Evolutionary conservation across 2,329 filamentous ascomycete species (phyloP).

Genomic region (Graphilbum fragrans): DNA sequence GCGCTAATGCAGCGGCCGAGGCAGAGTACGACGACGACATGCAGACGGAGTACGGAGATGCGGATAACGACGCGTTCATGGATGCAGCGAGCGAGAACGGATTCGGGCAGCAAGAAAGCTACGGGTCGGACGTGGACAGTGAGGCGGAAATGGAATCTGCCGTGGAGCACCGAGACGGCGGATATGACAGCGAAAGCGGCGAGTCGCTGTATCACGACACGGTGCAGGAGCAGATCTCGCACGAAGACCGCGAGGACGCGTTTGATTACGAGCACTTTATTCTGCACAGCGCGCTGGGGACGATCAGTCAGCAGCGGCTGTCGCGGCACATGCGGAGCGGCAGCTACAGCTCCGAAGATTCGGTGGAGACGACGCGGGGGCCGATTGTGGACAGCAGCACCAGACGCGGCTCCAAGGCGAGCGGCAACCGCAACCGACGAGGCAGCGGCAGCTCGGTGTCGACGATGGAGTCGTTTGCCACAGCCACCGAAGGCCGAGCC

Average conservation of each 20-base stretch:
- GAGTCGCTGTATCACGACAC: slow-evolving; percentile 53
- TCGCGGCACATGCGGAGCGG: slow-evolving; percentile 31
- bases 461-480: slow-evolving; percentile 38
- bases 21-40: slow-evolving; percentile 25
- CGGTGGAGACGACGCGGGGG: slow-evolving; percentile 49
- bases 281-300: slow-evolving; percentile 82
- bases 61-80: slow-evolving; percentile 18
- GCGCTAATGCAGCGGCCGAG: not conserved
- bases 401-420: slow-evolving; percentile 1
- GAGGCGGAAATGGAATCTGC: not conserved
- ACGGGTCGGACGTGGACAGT: slow-evolving; percentile 19
- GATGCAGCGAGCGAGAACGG: slow-evolving; percentile 16
- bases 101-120: slow-evolving; percentile 11
- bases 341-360: slow-evolving; percentile 48
- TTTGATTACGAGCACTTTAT: slow-evolving; percentile 98
- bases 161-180: slow-evolving; percentile 16
- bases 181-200: slow-evolving; percentile 48
- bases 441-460: slow-evolving; percentile 13
- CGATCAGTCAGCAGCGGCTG: slow-evolving; percentile 45
- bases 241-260: slow-evolving; percentile 87
- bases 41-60: slow-evolving; percentile 24
- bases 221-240: slow-evolving; percentile 51
- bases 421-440: slow-evolving; percentile 3
- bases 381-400: slow-evolving; percentile 17
- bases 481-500: slow-evolving; percentile 36